Evolutionary conservation across 257 asterid species (phyloP), one percentile per base, ranked within the genome.

Genomic region (Solanum corneliomulleri): DNA sequence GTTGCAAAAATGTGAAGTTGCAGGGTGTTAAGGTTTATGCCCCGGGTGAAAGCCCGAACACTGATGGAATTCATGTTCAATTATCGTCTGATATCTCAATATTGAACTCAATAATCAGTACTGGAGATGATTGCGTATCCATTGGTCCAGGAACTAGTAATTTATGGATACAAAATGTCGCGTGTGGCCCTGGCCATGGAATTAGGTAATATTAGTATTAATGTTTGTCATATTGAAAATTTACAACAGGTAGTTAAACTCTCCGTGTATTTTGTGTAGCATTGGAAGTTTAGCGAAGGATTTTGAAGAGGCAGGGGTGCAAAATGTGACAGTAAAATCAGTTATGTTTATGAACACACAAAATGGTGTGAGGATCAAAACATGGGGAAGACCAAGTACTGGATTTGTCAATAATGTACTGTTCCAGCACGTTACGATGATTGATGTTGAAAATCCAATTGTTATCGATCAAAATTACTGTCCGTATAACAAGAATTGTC

Each of bases 381-480:
- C 84, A 29, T 80, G 84, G 84, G 84, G 84, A 6, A 80, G 84
- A 80, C 84, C 84, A 80, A 80, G 84, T 47, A 80, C 42, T 47
- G 84, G 84, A 4, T 80, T 80, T 80, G 84, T 80, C 42, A 47
- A 80, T 0, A 47, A 80, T 47, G 68, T 80, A 9, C 44, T 47
- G 0, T 80, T 80, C 84, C 84, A 80, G 42, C 84, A 80, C 14
- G 66, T 33, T 80, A 47, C 84, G 23, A 80, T 80, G 84, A 80
- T 47, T 80, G 60, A 80, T 7, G 84, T 80, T 16, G 18, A 80
- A 47, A 80, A 80, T 80, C 84, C 84, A 5, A 80, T 80, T 9
- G 44, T 80, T 18, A 80, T 80, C 8, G 84, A 80, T 80, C 84
- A 80, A 47, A 80, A 47, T 47, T 47, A 80, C 37, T 80, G 84